Percentiles rank a stretch among this genome's conserved stretches.
phyloP scores from a whole-genome alignment of 352 stramenopile genomes.

The Globisporangium recalcitrans region DNA sequence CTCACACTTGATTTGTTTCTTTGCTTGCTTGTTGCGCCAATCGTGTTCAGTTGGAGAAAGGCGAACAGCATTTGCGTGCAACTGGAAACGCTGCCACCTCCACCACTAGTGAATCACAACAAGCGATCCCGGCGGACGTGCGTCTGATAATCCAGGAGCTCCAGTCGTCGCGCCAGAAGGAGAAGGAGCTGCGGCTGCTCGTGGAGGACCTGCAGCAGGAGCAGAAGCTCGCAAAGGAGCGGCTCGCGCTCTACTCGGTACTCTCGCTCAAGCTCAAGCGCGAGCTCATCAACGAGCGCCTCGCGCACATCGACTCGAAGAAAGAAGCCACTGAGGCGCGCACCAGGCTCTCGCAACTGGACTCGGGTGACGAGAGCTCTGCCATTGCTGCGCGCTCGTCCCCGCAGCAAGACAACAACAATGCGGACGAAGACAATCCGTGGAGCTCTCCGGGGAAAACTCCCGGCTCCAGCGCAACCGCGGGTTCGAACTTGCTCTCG shows the following conservation, averaged over 20 bases:
- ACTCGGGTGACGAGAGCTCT: conserved; percentile 22
- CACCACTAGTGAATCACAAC: no score
- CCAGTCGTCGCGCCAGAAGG: conserved; percentile 22
- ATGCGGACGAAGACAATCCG: conserved; percentile 33
- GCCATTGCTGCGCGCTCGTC: background rate
- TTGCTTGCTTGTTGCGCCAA: background rate
- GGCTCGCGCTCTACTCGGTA: conserved; percentile 48
- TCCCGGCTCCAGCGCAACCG: conserved; percentile 15
- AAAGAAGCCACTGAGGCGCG: conserved; percentile 58
- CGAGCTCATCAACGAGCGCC: conserved; percentile 69
- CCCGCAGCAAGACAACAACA: conserved; percentile 13
- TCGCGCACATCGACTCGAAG: conserved; percentile 67
- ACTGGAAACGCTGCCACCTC: background rate
- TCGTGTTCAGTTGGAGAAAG: conserved; percentile 15
- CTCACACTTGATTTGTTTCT: background rate
- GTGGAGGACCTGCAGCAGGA: conserved; percentile 54
- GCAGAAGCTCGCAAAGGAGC: conserved; percentile 44
- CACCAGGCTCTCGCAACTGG: conserved; percentile 9
- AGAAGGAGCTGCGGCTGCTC: conserved; percentile 28
- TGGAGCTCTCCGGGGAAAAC: conserved; percentile 43
- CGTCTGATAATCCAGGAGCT: conserved; percentile 22
- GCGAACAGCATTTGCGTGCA: background rate
- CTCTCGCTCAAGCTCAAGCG: conserved; percentile 62
- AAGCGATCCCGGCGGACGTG: conserved; percentile 11
- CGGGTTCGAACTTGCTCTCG: conserved; percentile 32